Evolutionary conservation across 495 filamentous ascomycete species (phyloP).

Genomic region (Pyronema domesticum): DNA sequence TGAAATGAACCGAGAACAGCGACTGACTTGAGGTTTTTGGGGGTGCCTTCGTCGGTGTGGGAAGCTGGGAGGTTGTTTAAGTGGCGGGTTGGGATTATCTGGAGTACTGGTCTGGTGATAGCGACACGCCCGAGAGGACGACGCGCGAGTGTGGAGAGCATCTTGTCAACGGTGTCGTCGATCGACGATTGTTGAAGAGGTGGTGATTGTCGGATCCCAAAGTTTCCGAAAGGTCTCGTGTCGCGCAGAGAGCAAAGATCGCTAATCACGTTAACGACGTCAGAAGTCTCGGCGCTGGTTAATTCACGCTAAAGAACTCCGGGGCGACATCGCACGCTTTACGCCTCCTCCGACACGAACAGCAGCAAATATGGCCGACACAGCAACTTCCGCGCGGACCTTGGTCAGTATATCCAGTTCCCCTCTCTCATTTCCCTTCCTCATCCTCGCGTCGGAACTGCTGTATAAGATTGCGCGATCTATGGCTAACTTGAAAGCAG

Average conservation of each 20-base stretch:
- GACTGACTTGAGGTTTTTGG: conserved; percentile 14
- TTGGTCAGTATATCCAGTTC: not conserved
- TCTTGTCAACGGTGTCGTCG: no score
- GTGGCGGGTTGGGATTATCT: no score
- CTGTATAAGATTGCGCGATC: not conserved
- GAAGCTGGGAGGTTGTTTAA: not conserved
- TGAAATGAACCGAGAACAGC: conserved; percentile 22
- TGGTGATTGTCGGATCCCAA: no score
- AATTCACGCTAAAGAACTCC: not conserved
- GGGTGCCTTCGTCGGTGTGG: conserved; percentile 1
- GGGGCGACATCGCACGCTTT: not conserved
- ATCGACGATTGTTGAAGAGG: no score
- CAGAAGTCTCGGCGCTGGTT: not conserved
- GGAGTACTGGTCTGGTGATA: no score
- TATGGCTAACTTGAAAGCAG: conserved; percentile 27
- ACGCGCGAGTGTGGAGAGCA: no score
- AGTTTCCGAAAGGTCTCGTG: no score
- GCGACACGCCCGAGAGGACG: no score
- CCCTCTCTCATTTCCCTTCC: not conserved
- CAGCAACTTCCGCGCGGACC: not conserved
- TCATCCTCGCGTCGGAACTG: not conserved
- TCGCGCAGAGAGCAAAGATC: no score
- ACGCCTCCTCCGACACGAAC: not conserved
- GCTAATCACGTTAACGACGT: not conserved
- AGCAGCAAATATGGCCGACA: conserved; percentile 3